Evolutionary conservation across 2,329 filamentous ascomycete species (phyloP), one percentile per base, ranked within the genome.

Genomic region (Paramyrothecium roridum): DNA sequence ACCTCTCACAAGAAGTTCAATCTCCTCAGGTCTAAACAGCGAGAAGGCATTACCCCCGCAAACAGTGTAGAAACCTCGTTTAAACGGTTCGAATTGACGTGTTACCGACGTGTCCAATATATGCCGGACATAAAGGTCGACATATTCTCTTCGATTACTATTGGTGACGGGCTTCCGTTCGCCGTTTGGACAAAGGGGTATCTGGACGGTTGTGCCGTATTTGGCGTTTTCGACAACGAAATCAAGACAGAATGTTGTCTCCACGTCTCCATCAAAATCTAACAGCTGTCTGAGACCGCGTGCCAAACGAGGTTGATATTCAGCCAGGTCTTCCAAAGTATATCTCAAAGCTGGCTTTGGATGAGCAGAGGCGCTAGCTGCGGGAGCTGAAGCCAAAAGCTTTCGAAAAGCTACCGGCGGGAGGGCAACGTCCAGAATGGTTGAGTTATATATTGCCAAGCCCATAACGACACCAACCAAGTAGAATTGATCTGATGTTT

Each of bases 371-470:
- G 78, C 77, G 10, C 80, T 80, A 21, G 77, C 74, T 2, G 80
- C 73, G n/a, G 91, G 90, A 2, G 88, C 88, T 10, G 90, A 85
- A 3, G 90, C 86, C 45, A 96, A 79, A 20, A 97, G 80, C 70
- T 96, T 96, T 61, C 91, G 87, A 68, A 96, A 97, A 1, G 90
- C 88, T 69, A 96, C 96, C 0, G 92, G 90, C 1, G 93, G 93
- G 20, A 97, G 80, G 2, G 91, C 89, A 50, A 96, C 83, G 67
- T 96, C 93, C 19, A 97, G 78, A 61, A 96, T 96, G 1, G 91
- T 96, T 2, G 91, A 96, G 71, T 97, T 96, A 74, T 96, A 96
- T 58, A 97, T 96, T 16, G 93, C 93, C 56, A 97, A 78, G 1
- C 93, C 93, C 54, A 97, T 81, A 8, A 96, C 81, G 13, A 95